Evolutionary conservation across 345 rosid genomes (phyloP), one percentile per base, ranked within the genome.

Genomic region (Euphorbia lathyris): DNA sequence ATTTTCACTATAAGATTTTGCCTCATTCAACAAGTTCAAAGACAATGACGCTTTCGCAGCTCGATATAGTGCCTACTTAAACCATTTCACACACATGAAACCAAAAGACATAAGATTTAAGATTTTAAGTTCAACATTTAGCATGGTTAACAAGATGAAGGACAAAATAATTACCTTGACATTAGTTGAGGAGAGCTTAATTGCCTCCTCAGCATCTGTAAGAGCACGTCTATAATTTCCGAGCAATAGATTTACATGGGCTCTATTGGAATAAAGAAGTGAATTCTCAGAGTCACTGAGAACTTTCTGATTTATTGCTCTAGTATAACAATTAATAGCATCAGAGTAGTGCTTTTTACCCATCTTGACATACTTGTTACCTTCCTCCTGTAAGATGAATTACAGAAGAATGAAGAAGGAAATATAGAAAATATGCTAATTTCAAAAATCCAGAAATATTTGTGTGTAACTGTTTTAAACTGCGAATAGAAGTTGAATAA

Each of bases 151-250:
- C 52, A 57, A 38, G 25, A 32, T 0, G 13, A 58, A n/a, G 40
- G 30, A 19, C 14, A 58, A 71, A 48, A 63, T 40, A 59, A 67
- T 53, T 69, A 88, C 98, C 97, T 94, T 94, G 51, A 88, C 73
- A 55, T 87, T 91, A 2, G 81, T 78, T 0, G 88, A 83, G 66
- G 29, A 78, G 10, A 94, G 68, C 59, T 70, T 90, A 57, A 91
- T 73, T 50, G 98, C 89, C 61, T 89, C 91, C 73, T 87, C 80
- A 29, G 98, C 84, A 85, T 94, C 97, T 0, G 77, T 76, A 55
- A 94, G 84, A 9, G 92, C 93, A n/a, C 89, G 93, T 7, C 98
- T 81, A 67, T 80, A 73, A 65, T 94, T 94, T 32, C 96, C 96
- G 0, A 91, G 82, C 0, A 91, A 85, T 29, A 94, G 68, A 84